Evolutionary conservation across 345 rosid species (phyloP), one percentile per base, ranked within the genome.

Genomic region (Camelina laxa): DNA sequence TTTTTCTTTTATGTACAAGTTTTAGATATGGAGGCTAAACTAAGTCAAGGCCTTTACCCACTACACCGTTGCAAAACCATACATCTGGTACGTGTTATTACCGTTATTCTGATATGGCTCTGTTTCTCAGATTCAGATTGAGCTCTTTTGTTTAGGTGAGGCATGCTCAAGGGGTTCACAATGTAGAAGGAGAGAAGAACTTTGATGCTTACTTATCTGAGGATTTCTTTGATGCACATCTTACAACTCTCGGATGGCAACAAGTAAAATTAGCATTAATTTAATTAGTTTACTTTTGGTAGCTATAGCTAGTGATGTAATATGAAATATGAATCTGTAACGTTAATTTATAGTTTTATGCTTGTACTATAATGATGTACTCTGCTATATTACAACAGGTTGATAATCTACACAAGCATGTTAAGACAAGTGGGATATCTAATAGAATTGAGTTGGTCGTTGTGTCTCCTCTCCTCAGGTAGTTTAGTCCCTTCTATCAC

Each of bases 141-240:
- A n/a, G 38, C n/a, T 51, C 22, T 38, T 53, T 41, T 22, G 21
- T 44, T 19, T 55, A 93, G 98, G 91, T 91, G 50, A 87, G 98
- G 77, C 97, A 93, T 75, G 98, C 97, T 16, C 93, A 93, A 77
- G 97, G 98, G 76, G 56, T 91, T 80, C 98, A 91, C 60, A 93
- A 93, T 24, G 92, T 93, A 11, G 94, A 70, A 74, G 96, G 89
- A 61, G 94, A 89, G 14, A 89, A 86, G 71, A 66, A 88, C 49
- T n/a, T 50, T 17, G 62, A 20, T 0, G 83, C 84, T 17, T 89
- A 85, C 77, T 41, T 78, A 36, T 91, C 97, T 17, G 87, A 87
- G 36, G 85, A 83, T 4, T 70, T 82, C 35, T 85, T 89, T 69
- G 97, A 93, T 81, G 97, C 96, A 14, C 85, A 84, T 51, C 90